Conservation (phyloP, 768 basidiomycete species). For the Hygrophorus pudorinus region DNA sequence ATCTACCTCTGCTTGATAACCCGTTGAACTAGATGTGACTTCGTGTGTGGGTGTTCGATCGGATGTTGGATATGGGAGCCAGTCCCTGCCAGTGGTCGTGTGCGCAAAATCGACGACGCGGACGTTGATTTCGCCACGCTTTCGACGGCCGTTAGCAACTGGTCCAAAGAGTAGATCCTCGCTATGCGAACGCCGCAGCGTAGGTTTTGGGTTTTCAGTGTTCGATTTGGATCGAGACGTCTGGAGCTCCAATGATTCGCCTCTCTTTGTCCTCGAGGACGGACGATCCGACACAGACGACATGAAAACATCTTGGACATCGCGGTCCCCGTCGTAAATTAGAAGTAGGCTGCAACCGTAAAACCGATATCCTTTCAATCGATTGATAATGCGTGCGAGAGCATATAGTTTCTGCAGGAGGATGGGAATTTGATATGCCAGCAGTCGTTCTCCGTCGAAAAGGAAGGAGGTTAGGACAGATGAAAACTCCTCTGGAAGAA, state of each 20-base stretch:
- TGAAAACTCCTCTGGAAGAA: slow-evolving; percentile 79
- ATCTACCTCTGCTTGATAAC: slow-evolving; percentile 77
- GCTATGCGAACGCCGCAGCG: slow-evolving; percentile 65
- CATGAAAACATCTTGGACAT: slow-evolving; percentile 71
- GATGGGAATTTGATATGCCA: slow-evolving; percentile 87
- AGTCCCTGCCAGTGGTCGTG: slow-evolving; percentile 92
- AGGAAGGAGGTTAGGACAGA: slow-evolving; percentile 77
- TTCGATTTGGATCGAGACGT: slow-evolving; percentile 27
- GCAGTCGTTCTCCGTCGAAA: slow-evolving; percentile 69
- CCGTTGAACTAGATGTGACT: slow-evolving; percentile 49
- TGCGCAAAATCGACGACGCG: slow-evolving; percentile 98
- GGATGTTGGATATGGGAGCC: slow-evolving; percentile 52
- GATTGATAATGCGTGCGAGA: slow-evolving; percentile 84
- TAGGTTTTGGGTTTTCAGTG: slow-evolving; percentile 31
- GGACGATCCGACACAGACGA: slow-evolving; percentile 52
- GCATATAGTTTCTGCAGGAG: slow-evolving; percentile 88
- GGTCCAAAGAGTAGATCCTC: slow-evolving; percentile 71
- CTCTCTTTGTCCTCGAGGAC: slow-evolving; percentile 61
- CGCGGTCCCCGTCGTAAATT: slow-evolving; percentile 94
- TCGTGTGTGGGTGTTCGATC: slow-evolving; percentile 31
- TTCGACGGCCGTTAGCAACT: slow-evolving; percentile 56
- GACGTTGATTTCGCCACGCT: slow-evolving; percentile 87
- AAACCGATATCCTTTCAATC: slow-evolving; percentile 92
- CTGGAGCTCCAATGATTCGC: slow-evolving; percentile 66
- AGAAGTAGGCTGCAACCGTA: slow-evolving; percentile 95